Evolutionary conservation across 305 asterid species (phyloP), one percentile per base, ranked within the genome.

Genomic region (Rubia tinctorum): DNA sequence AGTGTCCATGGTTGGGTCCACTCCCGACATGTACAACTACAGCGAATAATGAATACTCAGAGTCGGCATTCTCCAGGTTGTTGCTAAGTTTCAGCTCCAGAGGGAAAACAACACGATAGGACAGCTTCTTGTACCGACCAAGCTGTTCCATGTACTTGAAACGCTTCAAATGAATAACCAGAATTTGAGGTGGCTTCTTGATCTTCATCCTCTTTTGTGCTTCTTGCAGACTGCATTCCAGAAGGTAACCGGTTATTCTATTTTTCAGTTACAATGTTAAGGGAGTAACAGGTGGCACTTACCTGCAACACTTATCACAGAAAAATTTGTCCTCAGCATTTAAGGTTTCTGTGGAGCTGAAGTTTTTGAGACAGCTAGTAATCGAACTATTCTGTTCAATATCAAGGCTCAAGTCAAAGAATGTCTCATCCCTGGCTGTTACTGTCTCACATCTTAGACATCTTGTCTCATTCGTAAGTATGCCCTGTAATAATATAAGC

Each of bases 271-370:
- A 70, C 13, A 2, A 27, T 12, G 11, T 64, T 55, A 59, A 51
- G 7, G 53, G n/a, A 58, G 49, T 42, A 51, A 73, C 64, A n/a
- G 37, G 75, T 66, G 75, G 40, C 23, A 75, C 88, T 72, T 66
- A 84, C 90, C 98, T 90, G 96, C 96, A 88, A 76, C 98, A 90
- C 82, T 92, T 92, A 76, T 92, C 98, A 73, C 98, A 92, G 70
- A 92, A 92, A 71, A 93, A 93, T 78, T 93, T 93, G 80, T 93
- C 98, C 81, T 93, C 97, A 0, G 95, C 98, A 84, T 89, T 91
- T 72, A 93, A 79, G 27, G 98, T 93, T 84, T 91, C 97, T 1
- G 98, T 93, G 76, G 97, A 89, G 87, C 98, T 93, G 64, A 93
- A 93, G 60, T 89, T 89, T 80, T 89, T 89, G 79, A 93, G 82